Conservation (phyloP, 1,284 basidiomycete genomes). For the Abortiporus biennis region DNA sequence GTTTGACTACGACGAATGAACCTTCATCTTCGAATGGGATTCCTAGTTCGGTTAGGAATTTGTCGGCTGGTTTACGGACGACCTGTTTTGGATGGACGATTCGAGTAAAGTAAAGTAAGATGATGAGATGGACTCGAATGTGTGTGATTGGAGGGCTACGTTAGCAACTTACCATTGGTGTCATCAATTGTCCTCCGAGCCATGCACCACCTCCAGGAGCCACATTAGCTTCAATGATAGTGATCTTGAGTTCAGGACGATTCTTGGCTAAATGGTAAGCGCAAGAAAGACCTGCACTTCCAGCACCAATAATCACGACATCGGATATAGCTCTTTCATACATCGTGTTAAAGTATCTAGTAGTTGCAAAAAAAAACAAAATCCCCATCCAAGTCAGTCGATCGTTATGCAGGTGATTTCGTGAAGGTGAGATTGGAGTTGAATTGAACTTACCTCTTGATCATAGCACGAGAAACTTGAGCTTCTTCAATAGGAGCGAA, state of each 20-base stretch:
- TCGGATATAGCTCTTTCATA: slow-evolving; percentile 74
- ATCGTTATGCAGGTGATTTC: neutral
- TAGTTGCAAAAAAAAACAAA: neutral
- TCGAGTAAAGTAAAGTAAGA: neutral
- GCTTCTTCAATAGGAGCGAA: slow-evolving; percentile 75
- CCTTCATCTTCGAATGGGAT: slow-evolving; percentile 83
- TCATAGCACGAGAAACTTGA: slow-evolving; percentile 76
- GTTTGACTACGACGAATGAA: slow-evolving; percentile 74
- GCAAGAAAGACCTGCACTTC: slow-evolving; percentile 75
- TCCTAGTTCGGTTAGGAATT: slow-evolving; percentile 67
- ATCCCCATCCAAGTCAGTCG: neutral
- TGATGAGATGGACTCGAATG: neutral
- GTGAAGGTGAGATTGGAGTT: neutral
- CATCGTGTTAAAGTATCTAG: slow-evolving; percentile 66
- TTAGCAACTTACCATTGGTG: slow-evolving; percentile 55
- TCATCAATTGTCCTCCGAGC: slow-evolving; percentile 83
- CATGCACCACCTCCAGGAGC: slow-evolving; percentile 77
- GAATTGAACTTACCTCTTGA: slow-evolving; percentile 47
- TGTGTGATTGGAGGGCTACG: neutral
- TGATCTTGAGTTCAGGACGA: slow-evolving; percentile 74
- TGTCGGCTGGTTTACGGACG: slow-evolving; percentile 77
- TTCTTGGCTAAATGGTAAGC: slow-evolving; percentile 68
- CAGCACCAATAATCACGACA: slow-evolving; percentile 77
- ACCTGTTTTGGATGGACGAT: slow-evolving; percentile 33
- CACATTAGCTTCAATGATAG: slow-evolving; percentile 79